A percentile compares a stretch with the other conserved stretches of the same genome.
Conservation (phyloP, 75 land plant genomes). For the Sequoiadendron giganteum region DNA sequence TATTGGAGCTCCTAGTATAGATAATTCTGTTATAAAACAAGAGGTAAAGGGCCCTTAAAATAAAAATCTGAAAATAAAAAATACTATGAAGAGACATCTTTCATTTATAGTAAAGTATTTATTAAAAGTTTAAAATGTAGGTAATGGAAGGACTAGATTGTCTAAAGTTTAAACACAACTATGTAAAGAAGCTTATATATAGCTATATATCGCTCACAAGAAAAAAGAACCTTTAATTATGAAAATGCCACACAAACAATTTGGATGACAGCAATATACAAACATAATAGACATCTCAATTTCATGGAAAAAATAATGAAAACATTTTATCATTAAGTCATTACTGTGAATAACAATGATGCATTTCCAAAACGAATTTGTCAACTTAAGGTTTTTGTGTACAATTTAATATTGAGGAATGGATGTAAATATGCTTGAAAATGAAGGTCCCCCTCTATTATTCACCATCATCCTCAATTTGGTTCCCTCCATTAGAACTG, state of each 20-base stretch:
- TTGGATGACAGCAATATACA: neutral
- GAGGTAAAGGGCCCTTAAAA: too few species aligned
- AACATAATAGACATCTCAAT: neutral
- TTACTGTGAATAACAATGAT: neutral
- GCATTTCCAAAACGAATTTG: neutral
- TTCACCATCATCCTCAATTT: conserved; percentile 6
- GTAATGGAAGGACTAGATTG: too few species aligned
- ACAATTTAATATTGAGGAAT: neutral
- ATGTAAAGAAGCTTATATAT: too few species aligned
- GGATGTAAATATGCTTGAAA: neutral
- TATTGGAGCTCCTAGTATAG: too few species aligned
- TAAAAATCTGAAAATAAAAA: too few species aligned
- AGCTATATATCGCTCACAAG: too few species aligned
- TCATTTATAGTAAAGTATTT: too few species aligned
- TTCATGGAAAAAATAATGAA: neutral
- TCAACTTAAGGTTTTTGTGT: neutral
- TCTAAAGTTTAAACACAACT: too few species aligned
- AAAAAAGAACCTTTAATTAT: neutral
- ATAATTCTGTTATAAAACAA: too few species aligned
- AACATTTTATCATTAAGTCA: too few species aligned
- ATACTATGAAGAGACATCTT: too few species aligned
- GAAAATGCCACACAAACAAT: neutral
- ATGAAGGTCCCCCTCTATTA: neutral
- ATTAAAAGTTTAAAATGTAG: too few species aligned
- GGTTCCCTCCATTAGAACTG: neutral